phyloP scores from a whole-genome alignment of 345 rosid species.

The Garcia nutans region DNA sequence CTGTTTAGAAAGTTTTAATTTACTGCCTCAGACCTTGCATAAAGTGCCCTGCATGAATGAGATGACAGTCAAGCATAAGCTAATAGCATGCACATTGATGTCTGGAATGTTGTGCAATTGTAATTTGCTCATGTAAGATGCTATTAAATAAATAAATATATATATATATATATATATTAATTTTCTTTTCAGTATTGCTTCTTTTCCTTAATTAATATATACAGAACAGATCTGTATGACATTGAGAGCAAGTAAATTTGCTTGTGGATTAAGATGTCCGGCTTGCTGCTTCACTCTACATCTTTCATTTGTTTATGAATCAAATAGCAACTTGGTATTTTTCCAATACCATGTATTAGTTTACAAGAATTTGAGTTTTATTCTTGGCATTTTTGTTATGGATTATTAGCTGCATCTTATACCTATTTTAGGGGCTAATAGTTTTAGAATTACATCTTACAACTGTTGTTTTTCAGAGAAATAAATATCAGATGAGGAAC shows the following conservation, averaged over 20 bases:
- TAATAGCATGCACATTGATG: conserved; percentile 1
- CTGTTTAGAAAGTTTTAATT: background rate
- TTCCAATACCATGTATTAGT: background rate
- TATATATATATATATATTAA: too few species aligned
- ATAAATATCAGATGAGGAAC: background rate
- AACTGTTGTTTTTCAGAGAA: background rate
- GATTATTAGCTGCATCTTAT: background rate
- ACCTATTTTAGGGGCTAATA: background rate
- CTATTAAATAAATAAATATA: too few species aligned
- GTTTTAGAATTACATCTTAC: background rate
- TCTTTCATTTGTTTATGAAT: background rate
- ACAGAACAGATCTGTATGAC: conserved; percentile 19
- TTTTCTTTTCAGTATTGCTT: background rate
- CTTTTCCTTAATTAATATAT: conserved; percentile 36
- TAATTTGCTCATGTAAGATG: background rate
- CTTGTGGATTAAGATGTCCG: background rate
- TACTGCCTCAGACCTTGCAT: background rate
- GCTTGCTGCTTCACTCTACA: background rate
- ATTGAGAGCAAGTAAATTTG: conserved; percentile 12
- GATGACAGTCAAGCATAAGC: background rate
- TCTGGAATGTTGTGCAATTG: background rate
- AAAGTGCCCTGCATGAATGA: background rate
- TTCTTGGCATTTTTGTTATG: background rate
- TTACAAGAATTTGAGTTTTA: conserved; percentile 2
- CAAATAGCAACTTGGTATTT: background rate